Evolutionary conservation across 805 yeast species (phyloP).

Genomic region (Candida corydali): DNA sequence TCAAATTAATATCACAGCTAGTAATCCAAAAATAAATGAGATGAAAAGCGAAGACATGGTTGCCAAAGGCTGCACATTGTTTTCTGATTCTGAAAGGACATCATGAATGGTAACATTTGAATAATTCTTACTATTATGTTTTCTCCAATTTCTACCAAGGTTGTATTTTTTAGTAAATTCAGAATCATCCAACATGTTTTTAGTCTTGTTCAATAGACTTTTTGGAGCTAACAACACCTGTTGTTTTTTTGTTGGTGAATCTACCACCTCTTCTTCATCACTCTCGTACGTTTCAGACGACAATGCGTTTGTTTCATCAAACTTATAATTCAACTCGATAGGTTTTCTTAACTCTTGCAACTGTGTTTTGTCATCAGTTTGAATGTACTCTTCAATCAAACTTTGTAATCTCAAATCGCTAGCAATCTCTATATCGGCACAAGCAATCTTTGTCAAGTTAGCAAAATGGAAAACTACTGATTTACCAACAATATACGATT

Average conservation of each 20-base stretch:
- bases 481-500: constrained; percentile 56
- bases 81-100: constrained; percentile 8
- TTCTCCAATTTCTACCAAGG: constrained; percentile 4
- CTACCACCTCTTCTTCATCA: constrained; percentile 2
- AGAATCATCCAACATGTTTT: not conserved
- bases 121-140: constrained; percentile 5
- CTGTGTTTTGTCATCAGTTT: constrained; percentile 8
- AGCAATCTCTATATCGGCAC: constrained; percentile 51
- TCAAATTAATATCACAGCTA: constrained; percentile 6
- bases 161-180: constrained; percentile 2
- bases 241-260: not conserved
- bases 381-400: constrained; percentile 15
- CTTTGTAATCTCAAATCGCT: constrained; percentile 13
- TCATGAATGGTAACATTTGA: constrained; percentile 8
- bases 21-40: constrained; percentile 3
- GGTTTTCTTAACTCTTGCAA: constrained; percentile 8
- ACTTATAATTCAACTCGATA: constrained; percentile 8
- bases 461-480: constrained; percentile 56
- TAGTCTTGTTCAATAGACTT: constrained; percentile 3
- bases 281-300: constrained; percentile 7
- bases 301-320: constrained; percentile 10
- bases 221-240: constrained; percentile 3
- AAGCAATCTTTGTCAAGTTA: constrained; percentile 54
- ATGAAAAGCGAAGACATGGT: not conserved
- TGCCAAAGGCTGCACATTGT: constrained; percentile 3